These are phyloP conservation scores for Dictyostelium capitatum DNA, from an alignment of 78 protist species.

Conservation along the genomic window DNA sequence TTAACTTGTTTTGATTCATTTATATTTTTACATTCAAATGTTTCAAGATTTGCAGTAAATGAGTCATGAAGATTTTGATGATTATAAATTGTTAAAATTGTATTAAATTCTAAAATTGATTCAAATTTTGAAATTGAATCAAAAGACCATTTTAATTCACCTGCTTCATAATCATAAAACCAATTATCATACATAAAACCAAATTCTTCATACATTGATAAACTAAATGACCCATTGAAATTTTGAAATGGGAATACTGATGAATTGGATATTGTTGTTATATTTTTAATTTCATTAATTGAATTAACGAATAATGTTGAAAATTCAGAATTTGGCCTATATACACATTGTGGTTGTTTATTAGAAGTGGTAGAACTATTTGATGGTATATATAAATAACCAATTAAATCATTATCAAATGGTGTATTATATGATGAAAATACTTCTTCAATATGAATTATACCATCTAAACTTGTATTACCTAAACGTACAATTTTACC, in stretches of 20 bases:
- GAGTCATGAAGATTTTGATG: neutral
- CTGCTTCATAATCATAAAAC: neutral
- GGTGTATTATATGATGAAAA: no score
- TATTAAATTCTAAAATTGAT: no score
- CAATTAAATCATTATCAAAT: no score
- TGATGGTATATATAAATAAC: neutral
- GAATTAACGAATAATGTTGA: neutral
- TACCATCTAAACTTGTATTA: no score
- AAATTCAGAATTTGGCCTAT: neutral
- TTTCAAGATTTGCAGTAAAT: neutral
- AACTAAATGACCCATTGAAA: neutral
- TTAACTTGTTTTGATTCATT: no score
- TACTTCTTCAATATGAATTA: no score
- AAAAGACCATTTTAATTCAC: neutral
- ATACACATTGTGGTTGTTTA: no score
- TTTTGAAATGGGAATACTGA: neutral
- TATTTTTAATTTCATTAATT: no score
- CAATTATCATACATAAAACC: no score
- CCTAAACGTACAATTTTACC: no score
- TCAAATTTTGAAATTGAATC: neutral
- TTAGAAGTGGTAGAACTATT: no score
- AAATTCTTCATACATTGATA: neutral
- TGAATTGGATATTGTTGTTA: neutral
- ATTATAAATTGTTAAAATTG: neutral
- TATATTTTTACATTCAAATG: neutral